Conservation (phyloP, 345 rosid species). For the Hypericum perforatum region DNA sequence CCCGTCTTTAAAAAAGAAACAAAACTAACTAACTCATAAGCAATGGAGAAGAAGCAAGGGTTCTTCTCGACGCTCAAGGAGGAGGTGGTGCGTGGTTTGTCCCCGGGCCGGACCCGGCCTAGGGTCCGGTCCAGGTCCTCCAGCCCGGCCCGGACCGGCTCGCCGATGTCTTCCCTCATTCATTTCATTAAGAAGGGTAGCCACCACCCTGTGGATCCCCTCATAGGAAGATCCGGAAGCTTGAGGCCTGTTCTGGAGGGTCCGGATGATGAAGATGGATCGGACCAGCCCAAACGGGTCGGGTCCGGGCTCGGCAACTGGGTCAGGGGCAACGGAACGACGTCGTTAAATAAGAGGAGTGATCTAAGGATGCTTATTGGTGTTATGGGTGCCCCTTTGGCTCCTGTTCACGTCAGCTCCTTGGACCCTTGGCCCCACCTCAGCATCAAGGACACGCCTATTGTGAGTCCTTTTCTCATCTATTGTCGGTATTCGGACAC, state of each 20-base stretch:
- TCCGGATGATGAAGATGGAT: slow-evolving; percentile 73
- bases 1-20: too few relatives aligned
- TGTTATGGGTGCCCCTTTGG: slow-evolving; percentile 41
- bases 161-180: slow-evolving; percentile 38
- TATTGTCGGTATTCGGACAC: background rate
- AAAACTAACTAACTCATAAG: too few relatives aligned
- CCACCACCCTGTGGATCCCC: slow-evolving; percentile 33
- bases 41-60: slow-evolving; percentile 84
- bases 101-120: slow-evolving; percentile 40
- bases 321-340: slow-evolving; percentile 17
- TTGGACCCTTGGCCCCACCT: slow-evolving; percentile 42
- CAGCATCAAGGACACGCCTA: slow-evolving; percentile 50
- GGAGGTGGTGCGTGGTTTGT: slow-evolving; percentile 73
- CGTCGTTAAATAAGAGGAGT: slow-evolving; percentile 30
- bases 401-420: slow-evolving; percentile 37
- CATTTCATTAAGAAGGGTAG: slow-evolving; percentile 38
- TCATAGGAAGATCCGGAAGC: slow-evolving; percentile 67
- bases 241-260: slow-evolving; percentile 82
- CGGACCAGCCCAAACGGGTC: slow-evolving; percentile 36
- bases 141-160: slow-evolving; percentile 48
- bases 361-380: slow-evolving; percentile 40
- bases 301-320: slow-evolving; percentile 56
- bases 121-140: slow-evolving; percentile 33
- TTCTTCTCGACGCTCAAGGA: slow-evolving; percentile 80
- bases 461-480: slow-evolving; percentile 37